Evolutionary conservation across 2,329 filamentous ascomycete species (phyloP).

Genomic region (Fusarium subtropicale): DNA sequence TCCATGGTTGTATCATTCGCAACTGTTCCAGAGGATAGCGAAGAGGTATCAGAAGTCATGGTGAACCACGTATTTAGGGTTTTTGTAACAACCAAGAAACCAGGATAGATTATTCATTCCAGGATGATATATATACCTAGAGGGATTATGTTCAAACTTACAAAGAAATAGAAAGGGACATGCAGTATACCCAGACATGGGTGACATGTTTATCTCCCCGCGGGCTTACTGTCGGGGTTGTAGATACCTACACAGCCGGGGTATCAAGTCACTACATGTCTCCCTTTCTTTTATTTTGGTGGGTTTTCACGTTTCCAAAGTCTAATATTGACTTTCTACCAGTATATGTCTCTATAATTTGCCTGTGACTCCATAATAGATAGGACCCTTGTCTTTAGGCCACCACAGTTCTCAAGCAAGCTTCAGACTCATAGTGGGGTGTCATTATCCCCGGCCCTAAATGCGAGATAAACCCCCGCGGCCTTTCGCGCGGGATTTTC

Average conservation of each 20-base stretch:
- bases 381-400: too few relatives aligned
- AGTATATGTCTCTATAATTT: too few relatives aligned
- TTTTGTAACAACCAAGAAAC: neutral
- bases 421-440: neutral
- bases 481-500: neutral
- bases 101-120: rapidly evolving
- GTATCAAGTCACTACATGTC: too few relatives aligned
- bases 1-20: neutral
- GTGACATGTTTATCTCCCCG: neutral
- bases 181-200: neutral
- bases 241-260: too few relatives aligned
- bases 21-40: conserved; percentile 1
- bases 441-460: neutral
- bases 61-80: rapidly evolving
- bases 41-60: neutral
- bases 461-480: conserved; percentile 4
- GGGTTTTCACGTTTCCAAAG: rapidly evolving
- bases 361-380: too few relatives aligned
- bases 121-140: too few relatives aligned
- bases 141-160: too few relatives aligned
- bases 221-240: conserved; percentile 8
- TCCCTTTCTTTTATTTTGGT: too few relatives aligned
- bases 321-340: too few relatives aligned
- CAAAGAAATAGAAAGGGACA: too few relatives aligned
- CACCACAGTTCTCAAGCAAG: too few relatives aligned